phyloP scores from a whole-genome alignment of 177 flowering plant species.

The Vitis hybrid region DNA sequence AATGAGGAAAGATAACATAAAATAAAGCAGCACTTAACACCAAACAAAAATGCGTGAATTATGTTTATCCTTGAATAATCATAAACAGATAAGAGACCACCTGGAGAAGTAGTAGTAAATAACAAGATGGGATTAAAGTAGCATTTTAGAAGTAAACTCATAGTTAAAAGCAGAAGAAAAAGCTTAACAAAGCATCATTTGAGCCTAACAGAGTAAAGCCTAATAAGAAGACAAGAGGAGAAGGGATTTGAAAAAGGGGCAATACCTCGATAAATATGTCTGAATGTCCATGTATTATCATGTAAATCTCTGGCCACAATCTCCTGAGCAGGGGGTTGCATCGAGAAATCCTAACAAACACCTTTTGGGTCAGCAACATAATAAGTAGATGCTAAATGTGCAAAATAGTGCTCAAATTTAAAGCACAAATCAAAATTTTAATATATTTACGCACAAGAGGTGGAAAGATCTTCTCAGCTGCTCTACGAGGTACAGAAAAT shows the following conservation, averaged over 20 bases:
- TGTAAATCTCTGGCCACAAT: constrained; percentile 78
- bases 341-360: constrained; percentile 62
- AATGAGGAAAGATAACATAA: background rate
- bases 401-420: background rate
- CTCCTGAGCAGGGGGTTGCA: constrained; percentile 97
- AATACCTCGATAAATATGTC: constrained; percentile 91
- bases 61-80: background rate
- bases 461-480: constrained; percentile 93
- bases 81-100: background rate
- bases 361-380: constrained; percentile 19
- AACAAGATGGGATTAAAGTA: too few relatives aligned
- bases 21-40: background rate
- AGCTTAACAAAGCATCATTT: background rate
- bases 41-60: background rate
- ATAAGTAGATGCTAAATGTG: background rate
- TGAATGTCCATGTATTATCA: constrained; percentile 79
- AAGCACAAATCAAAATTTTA: background rate
- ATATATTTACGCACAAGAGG: constrained; percentile 54
- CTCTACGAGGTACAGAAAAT: constrained; percentile 92
- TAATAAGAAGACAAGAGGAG: background rate
- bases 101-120: too few relatives aligned
- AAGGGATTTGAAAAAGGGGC: background rate
- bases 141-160: too few relatives aligned
- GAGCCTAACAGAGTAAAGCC: background rate
- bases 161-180: background rate